A percentile compares a stretch with the other conserved stretches of the same genome.
Evolutionary conservation across 768 basidiomycete species (phyloP).

Genomic region (Boletus subcaerulescens): DNA sequence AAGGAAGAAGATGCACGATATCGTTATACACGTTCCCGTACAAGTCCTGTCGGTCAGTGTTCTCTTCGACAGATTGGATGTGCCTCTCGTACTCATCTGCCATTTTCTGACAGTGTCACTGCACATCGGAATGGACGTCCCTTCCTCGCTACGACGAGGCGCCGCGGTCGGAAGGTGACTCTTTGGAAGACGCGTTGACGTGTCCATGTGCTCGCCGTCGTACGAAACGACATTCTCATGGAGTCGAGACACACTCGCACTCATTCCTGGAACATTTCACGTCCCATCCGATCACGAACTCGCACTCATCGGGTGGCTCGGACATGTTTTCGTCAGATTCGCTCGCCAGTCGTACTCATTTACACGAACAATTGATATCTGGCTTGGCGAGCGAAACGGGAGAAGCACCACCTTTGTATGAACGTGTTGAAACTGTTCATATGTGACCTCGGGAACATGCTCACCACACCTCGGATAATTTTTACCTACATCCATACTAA

Average conservation of each 20-base stretch:
- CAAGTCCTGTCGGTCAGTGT: slow-evolving; percentile 79
- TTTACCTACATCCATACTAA: no score
- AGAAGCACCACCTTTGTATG: slow-evolving; percentile 69
- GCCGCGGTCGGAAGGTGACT: slow-evolving; percentile 2
- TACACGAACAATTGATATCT: slow-evolving; percentile 78
- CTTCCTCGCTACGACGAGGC: slow-evolving; percentile 71
- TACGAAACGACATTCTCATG: slow-evolving; percentile 13
- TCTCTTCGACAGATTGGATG: background rate
- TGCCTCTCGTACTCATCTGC: background rate
- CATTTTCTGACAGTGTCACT: slow-evolving; percentile 57
- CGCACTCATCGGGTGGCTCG: slow-evolving; percentile 25
- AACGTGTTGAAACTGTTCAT: background rate
- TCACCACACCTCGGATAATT: background rate
- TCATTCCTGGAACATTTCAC: slow-evolving; percentile 26
- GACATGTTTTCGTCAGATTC: slow-evolving; percentile 26
- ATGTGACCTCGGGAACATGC: background rate
- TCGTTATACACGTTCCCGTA: slow-evolving; percentile 81
- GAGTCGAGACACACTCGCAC: background rate
- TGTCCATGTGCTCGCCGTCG: slow-evolving; percentile 43
- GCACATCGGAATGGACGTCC: slow-evolving; percentile 74
- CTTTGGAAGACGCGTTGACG: slow-evolving; percentile 9
- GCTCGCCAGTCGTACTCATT: slow-evolving; percentile 42
- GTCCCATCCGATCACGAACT: slow-evolving; percentile 31
- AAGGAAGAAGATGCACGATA: slow-evolving; percentile 81
- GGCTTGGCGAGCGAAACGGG: slow-evolving; percentile 81